Evolutionary conservation across 2,329 filamentous ascomycete species (phyloP).

Genomic region (Aspergillus arachidicola): DNA sequence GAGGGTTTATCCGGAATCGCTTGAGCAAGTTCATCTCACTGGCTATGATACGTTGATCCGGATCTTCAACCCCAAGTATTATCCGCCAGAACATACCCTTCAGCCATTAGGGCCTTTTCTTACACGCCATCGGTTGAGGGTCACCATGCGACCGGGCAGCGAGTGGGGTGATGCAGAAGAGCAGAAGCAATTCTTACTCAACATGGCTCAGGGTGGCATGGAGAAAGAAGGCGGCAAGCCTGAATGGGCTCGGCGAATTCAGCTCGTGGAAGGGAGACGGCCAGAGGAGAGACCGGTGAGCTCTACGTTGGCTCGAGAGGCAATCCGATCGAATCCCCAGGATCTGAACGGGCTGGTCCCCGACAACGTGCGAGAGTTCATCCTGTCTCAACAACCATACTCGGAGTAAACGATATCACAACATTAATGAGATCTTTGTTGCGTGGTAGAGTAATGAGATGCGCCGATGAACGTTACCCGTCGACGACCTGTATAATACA

Average conservation of each 20-base stretch:
- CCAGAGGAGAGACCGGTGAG: slow-evolving; percentile 42
- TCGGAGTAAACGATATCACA: slow-evolving; percentile 10
- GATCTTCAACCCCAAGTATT: slow-evolving; percentile 53
- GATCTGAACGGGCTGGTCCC: slow-evolving; percentile 42
- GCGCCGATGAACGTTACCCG: background rate
- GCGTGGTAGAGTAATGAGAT: background rate
- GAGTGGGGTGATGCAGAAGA: slow-evolving; percentile 43
- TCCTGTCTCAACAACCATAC: slow-evolving; percentile 37
- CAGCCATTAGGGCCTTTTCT: slow-evolving; percentile 46
- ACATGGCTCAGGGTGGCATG: slow-evolving; percentile 40
- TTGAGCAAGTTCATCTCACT: slow-evolving; percentile 51
- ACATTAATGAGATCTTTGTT: background rate
- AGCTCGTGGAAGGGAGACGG: slow-evolving; percentile 43
- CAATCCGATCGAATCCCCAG: slow-evolving; percentile 31
- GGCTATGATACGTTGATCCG: slow-evolving; percentile 54
- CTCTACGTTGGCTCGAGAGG: slow-evolving; percentile 46
- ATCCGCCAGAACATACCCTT: slow-evolving; percentile 48
- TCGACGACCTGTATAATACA: background rate
- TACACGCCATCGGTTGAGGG: slow-evolving; percentile 45
- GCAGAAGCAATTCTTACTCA: slow-evolving; percentile 41
- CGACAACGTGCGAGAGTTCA: slow-evolving; percentile 34
- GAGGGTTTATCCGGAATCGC: slow-evolving; percentile 35
- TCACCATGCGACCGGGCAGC: slow-evolving; percentile 46
- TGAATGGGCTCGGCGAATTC: slow-evolving; percentile 48
- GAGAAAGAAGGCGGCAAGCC: slow-evolving; percentile 40